phyloP scores from a whole-genome alignment of 1,284 basidiomycete species.

The Schizophyllum amplum region DNA sequence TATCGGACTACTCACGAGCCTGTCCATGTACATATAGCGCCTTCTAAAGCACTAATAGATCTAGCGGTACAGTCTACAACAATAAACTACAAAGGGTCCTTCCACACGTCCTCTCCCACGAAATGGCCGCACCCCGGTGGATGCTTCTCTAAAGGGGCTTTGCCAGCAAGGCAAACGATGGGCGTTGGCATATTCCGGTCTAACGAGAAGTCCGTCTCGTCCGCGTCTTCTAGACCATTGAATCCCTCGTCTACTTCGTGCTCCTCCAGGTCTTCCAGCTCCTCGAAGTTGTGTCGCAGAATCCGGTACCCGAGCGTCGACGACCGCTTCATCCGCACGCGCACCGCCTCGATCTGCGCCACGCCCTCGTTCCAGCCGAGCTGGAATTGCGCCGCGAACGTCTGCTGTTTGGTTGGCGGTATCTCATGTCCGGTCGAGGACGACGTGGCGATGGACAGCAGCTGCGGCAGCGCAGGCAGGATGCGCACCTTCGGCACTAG shows the following conservation, averaged over 20 bases:
- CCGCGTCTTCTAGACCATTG: conserved; percentile 21
- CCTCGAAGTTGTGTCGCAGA: conserved; percentile 22
- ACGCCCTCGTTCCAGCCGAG: conserved; percentile 55
- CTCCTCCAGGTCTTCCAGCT: conserved; percentile 22
- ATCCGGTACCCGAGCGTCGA: conserved; percentile 37
- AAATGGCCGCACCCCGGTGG: conserved; percentile 29
- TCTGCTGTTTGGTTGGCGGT: conserved; percentile 23
- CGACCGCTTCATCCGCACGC: conserved; percentile 34
- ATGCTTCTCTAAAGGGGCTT: conserved; percentile 21
- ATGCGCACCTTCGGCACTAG: conserved; percentile 28
- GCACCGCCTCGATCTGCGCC: conserved; percentile 32
- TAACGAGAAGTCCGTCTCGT: conserved; percentile 21
- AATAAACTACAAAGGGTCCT: conserved; percentile 9
- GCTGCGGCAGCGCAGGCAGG: conserved; percentile 30
- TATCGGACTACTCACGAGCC: no score
- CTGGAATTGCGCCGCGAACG: conserved; percentile 41
- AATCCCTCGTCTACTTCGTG: conserved; percentile 42
- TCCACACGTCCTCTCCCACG: conserved; percentile 23
- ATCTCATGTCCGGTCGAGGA: conserved; percentile 18
- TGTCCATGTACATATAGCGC: no score
- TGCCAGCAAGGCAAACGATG: conserved; percentile 39
- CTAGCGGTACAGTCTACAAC: not conserved
- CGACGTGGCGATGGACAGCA: conserved; percentile 34
- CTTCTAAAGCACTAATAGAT: not conserved
- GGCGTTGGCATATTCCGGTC: conserved; percentile 25